Evolutionary conservation across 2,329 filamentous ascomycete species (phyloP).

Genomic region (Colletotrichum caudatum): DNA sequence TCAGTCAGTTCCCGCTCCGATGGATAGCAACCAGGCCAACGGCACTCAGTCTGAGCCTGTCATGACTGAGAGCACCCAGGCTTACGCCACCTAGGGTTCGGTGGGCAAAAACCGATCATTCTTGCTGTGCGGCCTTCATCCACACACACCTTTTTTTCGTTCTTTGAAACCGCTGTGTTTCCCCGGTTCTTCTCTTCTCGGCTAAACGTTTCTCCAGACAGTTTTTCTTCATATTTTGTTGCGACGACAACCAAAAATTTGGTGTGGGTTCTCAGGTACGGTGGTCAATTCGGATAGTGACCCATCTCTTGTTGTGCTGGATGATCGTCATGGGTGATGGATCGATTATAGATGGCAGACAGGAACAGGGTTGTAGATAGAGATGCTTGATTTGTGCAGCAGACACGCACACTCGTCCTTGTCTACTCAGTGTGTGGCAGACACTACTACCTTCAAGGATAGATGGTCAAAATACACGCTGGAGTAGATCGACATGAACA

Average conservation of each 20-base stretch:
- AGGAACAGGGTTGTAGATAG: constrained; percentile 19
- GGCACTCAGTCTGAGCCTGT: constrained; percentile 40
- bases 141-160: not conserved
- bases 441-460: constrained; percentile 16
- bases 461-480: constrained; percentile 33
- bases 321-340: constrained; percentile 16
- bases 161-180: constrained; percentile 7
- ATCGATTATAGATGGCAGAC: constrained; percentile 20
- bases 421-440: constrained; percentile 22
- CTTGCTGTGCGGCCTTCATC: not conserved
- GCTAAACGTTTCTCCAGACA: not conserved
- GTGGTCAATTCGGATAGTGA: constrained; percentile 3
- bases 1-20: not conserved
- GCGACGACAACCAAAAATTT: constrained; percentile 12
- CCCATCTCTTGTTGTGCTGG: constrained; percentile 11
- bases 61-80: constrained; percentile 18
- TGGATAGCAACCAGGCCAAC: constrained; percentile 11
- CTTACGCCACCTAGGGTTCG: not conserved
- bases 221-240: constrained; percentile 10
- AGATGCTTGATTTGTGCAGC: constrained; percentile 25
- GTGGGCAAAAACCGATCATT: not conserved
- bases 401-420: constrained; percentile 23
- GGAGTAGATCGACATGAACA: constrained; percentile 14
- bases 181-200: constrained; percentile 15
- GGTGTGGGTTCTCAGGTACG: constrained; percentile 25